Percentiles rank a stretch among this genome's conserved stretches.
These are phyloP conservation scores for Babesia ovata DNA, from an alignment of 169 alveolate genomes.

Conservation along the genomic window DNA sequence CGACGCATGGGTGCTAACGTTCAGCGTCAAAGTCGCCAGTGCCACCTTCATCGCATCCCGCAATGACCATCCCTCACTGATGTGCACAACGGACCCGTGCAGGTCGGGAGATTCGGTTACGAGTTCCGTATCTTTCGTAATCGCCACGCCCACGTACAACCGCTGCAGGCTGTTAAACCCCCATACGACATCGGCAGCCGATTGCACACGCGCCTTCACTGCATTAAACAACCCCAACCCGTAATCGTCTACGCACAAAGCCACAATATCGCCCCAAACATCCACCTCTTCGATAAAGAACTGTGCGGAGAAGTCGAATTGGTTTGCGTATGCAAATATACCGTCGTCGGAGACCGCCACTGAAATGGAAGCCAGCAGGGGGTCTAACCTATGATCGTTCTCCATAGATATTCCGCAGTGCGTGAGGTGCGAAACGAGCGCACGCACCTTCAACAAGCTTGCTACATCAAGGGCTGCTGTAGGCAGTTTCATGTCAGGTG, in stretches of 20 bases:
- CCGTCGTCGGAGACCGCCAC: background rate
- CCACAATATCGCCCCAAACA: constrained; percentile 9
- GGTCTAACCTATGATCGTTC: background rate
- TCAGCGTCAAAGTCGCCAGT: background rate
- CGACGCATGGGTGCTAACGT: constrained; percentile 13
- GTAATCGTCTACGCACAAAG: background rate
- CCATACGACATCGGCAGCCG: constrained; percentile 27
- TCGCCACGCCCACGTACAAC: constrained; percentile 5
- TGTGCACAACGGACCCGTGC: constrained; percentile 8
- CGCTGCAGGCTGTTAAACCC: constrained; percentile 29
- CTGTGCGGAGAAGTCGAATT: constrained; percentile 1
- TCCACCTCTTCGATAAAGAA: constrained; percentile 3
- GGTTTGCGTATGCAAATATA: background rate
- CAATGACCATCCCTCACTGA: constrained; percentile 3
- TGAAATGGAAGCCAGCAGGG: background rate
- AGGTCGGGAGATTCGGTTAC: background rate
- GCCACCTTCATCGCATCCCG: constrained; percentile 35
- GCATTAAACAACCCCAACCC: constrained; percentile 10
- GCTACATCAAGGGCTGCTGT: constrained; percentile 9
- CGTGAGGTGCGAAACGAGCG: constrained; percentile 1
- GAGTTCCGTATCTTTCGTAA: background rate
- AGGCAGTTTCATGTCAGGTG: background rate
- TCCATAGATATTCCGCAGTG: constrained; percentile 13
- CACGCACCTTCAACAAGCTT: constrained; percentile 12
- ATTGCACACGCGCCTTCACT: constrained; percentile 5